Evolutionary conservation across 108 stramenopile genomes (phyloP), one percentile per base, ranked within the genome.

Genomic region (Conticribra weissflogii): DNA sequence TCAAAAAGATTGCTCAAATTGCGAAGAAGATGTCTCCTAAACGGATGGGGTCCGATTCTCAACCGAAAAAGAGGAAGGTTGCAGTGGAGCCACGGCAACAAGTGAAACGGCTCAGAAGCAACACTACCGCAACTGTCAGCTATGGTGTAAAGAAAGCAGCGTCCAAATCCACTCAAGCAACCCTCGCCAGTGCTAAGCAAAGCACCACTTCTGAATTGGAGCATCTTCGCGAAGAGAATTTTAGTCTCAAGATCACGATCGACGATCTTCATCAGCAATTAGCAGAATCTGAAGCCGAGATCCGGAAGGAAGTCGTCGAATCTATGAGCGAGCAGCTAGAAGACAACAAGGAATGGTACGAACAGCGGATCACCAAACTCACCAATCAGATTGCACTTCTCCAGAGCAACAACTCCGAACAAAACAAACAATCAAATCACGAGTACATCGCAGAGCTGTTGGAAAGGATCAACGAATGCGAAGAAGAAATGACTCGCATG

Each of bases 401-500:
- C 16, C 83, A 74, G 23, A 66, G 78, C 16, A 54, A 54, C 12
- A 78, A 72, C 48, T 58, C 70, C 2, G 71, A 69, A 60, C 85
- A 90, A 55, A 63, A 76, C 2, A 62, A 74, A 15, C 58, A 63
- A 41, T 74, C 81, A 63, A 84, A 81, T 44, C 76, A 87, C 27
- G 53, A 71, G 14, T 71, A 76, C 18, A 81, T 90, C 29, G 78
- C 79, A 24, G 89, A 90, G 31, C 78, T 90, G 23, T 61, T 82
- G 69, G 92, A 93, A 28, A 71, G 88, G 41, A 82, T 96, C 24
- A 83, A 84, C 47, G 95, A 92, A 62, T 90, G 90, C 54, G 92
- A 96, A 68, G 86, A 89, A 33, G 94, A 95, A 66, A 91, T 91
- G 86, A 62, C 66, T 19, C 85, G 94, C 28, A 89, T 93, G 88